Evolutionary conservation across 495 filamentous ascomycete species (phyloP).

Genomic region (Hyaloscypha bicolor): DNA sequence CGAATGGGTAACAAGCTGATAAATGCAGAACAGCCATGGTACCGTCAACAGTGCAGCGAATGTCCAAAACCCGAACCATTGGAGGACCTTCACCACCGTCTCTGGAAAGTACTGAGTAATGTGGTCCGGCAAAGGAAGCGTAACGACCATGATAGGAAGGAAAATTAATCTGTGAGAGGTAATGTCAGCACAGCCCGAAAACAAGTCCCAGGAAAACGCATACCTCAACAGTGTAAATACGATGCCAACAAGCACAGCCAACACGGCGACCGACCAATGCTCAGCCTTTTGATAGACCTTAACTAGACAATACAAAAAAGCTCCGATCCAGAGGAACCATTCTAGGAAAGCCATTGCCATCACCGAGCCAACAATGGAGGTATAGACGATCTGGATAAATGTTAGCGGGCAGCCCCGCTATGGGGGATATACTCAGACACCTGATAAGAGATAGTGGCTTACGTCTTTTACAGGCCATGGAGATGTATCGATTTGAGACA

Average conservation of each 20-base stretch:
- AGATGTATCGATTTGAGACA: slow-evolving; percentile 43
- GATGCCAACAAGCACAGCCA: slow-evolving; percentile 75
- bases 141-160: slow-evolving; percentile 92
- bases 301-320: slow-evolving; percentile 87
- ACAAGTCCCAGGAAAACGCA: slow-evolving; percentile 30
- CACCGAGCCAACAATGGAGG: slow-evolving; percentile 77
- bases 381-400: slow-evolving; percentile 69
- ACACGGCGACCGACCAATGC: slow-evolving; percentile 73
- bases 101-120: slow-evolving; percentile 71
- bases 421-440: background rate
- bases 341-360: slow-evolving; percentile 87
- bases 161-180: slow-evolving; percentile 68
- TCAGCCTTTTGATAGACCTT: slow-evolving; percentile 93
- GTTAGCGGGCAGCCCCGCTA: slow-evolving; percentile 4
- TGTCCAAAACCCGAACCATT: slow-evolving; percentile 97
- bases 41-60: slow-evolving; percentile 83
- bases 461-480: slow-evolving; percentile 70
- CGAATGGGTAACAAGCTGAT: slow-evolving; percentile 82
- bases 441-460: slow-evolving; percentile 35
- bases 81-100: slow-evolving; percentile 67
- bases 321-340: slow-evolving; percentile 92
- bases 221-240: slow-evolving; percentile 77
- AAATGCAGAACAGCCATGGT: slow-evolving; percentile 93
- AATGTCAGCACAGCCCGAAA: slow-evolving; percentile 16
- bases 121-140: slow-evolving; percentile 77